Percentiles rank a stretch among this genome's conserved stretches.
phyloP scores from a whole-genome alignment of 257 asterid genomes.

The Capsicum chinense region DNA sequence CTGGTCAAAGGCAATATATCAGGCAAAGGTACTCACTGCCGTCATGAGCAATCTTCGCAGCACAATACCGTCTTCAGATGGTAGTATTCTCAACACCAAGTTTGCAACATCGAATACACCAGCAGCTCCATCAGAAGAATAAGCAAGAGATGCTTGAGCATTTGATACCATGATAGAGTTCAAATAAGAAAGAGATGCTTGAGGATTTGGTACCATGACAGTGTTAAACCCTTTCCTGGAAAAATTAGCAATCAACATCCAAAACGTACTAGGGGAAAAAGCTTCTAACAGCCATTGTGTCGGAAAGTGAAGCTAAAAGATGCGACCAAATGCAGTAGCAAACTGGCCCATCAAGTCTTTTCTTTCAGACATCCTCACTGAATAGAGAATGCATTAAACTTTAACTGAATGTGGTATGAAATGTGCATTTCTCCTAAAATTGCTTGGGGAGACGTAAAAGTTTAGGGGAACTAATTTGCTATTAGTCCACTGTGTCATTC shows the following conservation, averaged over 20 bases:
- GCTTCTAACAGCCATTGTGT: not conserved
- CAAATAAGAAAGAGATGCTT: constrained; percentile 45
- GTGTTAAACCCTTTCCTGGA: constrained; percentile 68
- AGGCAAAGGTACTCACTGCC: constrained; percentile 60
- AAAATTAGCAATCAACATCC: constrained; percentile 32
- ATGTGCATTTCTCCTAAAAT: not conserved
- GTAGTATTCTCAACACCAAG: constrained; percentile 70
- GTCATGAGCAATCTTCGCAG: constrained; percentile 86
- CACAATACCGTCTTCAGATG: constrained; percentile 81
- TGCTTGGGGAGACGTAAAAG: not conserved
- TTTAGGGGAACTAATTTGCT: constrained; percentile 13
- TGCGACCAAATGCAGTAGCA: constrained; percentile 20
- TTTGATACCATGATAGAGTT: constrained; percentile 50
- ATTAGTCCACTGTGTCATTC: constrained; percentile 22
- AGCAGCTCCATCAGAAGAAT: constrained; percentile 46
- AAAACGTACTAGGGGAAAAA: not conserved
- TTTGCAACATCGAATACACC: constrained; percentile 66
- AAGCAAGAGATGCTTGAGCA: constrained; percentile 49
- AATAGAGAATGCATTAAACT: not conserved
- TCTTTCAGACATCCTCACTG: constrained; percentile 22
- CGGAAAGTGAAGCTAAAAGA: constrained; percentile 12
- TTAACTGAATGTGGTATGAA: constrained; percentile 2
- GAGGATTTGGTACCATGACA: constrained; percentile 49
- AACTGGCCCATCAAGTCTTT: constrained; percentile 12
- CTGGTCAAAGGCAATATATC: constrained; percentile 19